Percentiles rank a stretch among this genome's conserved stretches.
Evolutionary conservation across 176 grass and related monocot species (phyloP).

Genomic region (Ensete ventricosum): DNA sequence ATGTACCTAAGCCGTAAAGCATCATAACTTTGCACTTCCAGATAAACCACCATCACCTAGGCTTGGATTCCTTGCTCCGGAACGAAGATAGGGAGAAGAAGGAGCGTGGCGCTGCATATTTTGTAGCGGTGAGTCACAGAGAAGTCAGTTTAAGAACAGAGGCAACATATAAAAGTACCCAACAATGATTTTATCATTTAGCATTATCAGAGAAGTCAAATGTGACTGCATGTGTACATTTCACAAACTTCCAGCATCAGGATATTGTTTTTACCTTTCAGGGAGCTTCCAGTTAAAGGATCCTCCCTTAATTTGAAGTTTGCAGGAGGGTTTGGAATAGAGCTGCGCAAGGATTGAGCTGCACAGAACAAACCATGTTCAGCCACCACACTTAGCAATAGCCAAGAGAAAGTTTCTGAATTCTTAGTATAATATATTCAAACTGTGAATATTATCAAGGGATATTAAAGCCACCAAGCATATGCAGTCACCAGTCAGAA

Average conservation of each 20-base stretch:
- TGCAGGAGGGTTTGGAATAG: constrained; percentile 70
- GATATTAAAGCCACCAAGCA: not conserved
- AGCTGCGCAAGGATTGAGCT: constrained; percentile 74
- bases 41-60: constrained; percentile 47
- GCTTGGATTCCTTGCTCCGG: constrained; percentile 84
- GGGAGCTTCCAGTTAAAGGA: constrained; percentile 72
- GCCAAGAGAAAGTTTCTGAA: not conserved
- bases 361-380: constrained; percentile 29
- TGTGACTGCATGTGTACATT: too few relatives aligned
- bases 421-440: not conserved
- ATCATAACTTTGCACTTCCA: constrained; percentile 1
- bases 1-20: not conserved
- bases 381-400: not conserved
- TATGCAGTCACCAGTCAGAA: too few relatives aligned
- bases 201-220: too few relatives aligned
- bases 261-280: constrained; percentile 49
- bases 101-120: constrained; percentile 75
- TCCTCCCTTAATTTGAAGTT: constrained; percentile 86
- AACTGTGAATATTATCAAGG: not conserved
- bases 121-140: constrained; percentile 1
- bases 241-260: not conserved
- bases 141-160: not conserved
- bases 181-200: too few relatives aligned
- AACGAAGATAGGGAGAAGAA: constrained; percentile 92
- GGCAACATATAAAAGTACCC: not conserved